Evolutionary conservation across 1,284 basidiomycete species (phyloP), one percentile per base, ranked within the genome.

Genomic region (Trametes polyzona): DNA sequence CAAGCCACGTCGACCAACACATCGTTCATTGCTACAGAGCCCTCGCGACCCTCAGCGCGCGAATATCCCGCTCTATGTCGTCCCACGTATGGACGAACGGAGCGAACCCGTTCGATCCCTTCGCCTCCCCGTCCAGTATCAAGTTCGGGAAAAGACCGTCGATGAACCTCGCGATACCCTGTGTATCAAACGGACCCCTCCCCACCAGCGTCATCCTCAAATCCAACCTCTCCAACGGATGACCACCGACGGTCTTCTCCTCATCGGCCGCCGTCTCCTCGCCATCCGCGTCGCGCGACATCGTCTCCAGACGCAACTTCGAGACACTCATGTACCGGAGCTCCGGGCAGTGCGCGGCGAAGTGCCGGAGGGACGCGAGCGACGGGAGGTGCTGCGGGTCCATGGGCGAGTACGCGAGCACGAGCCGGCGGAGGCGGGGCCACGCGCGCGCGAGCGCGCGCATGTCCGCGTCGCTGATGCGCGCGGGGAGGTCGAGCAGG

Each of bases 81-180:
- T 21, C 23, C 52, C 44, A 54, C 19, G 44, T 16, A 23, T 19
- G 39, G 3, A n/a, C 16, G 9, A 47, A 40, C 35, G 6, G 10
- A 3, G 27, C 39, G 19, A 41, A 54, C 29, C 2, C 37, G 16
- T 21, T n/a, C 12, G 11, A 5, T 1, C 7, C 1, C 8, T 6
- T 19, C 4, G 4, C 27, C 17, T 32, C 48, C 32, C 52, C 61
- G 12, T 14, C 7, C 27, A 63, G 8, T 1, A 50, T 46, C 16
- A 63, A n/a, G 27, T 47, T 36, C 7, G 61, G 61, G 46, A 62
- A 62, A 6, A 59, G 54, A 16, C 33, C 16, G 32, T 59, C 55
- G 11, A 63, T 11, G 50, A 52, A 59, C 32, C 48, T 44, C 36
- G 61, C 61, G 17, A 59, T 39, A 8, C 33, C 32, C 10, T 11